These are phyloP conservation scores for Brassica juncea DNA, from an alignment of 345 rosid genomes.

Conservation along the genomic window DNA sequence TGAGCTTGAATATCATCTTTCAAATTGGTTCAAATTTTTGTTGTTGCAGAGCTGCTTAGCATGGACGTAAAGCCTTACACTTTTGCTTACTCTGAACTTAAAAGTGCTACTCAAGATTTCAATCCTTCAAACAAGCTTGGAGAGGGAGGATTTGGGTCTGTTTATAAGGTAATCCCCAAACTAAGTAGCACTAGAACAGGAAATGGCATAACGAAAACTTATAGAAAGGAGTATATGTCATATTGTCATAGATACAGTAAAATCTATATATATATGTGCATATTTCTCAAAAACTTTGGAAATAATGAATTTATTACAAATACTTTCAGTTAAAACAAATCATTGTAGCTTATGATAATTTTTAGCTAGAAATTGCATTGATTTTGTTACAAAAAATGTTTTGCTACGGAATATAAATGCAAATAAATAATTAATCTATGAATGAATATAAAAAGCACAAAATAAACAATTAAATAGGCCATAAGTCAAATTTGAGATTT, in stretches of 20 bases:
- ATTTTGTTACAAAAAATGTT: background rate
- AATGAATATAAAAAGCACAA: too few species aligned
- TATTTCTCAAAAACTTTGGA: background rate
- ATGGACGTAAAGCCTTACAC: slow-evolving; percentile 59
- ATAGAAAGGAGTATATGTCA: too few species aligned
- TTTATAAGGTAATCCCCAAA: slow-evolving; percentile 49
- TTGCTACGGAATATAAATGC: background rate
- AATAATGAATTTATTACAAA: background rate
- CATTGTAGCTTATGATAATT: background rate
- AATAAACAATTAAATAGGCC: too few species aligned
- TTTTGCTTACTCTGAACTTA: slow-evolving; percentile 60
- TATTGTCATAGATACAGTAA: too few species aligned
- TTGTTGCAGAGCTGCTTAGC: slow-evolving; percentile 49
- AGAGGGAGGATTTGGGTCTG: slow-evolving; percentile 81
- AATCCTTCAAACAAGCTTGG: slow-evolving; percentile 62
- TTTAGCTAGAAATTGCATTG: background rate
- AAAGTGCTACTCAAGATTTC: slow-evolving; percentile 60
- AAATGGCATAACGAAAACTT: too few species aligned
- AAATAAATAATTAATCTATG: too few species aligned
- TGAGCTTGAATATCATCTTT: slow-evolving; percentile 4
- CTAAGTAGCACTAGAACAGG: background rate
- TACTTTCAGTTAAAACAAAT: background rate
- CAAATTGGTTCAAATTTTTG: background rate
- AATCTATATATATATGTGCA: background rate
- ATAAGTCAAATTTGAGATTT: background rate